Evolutionary conservation across 352 stramenopile species (phyloP).

Genomic region (Globisporangium radiosum): DNA sequence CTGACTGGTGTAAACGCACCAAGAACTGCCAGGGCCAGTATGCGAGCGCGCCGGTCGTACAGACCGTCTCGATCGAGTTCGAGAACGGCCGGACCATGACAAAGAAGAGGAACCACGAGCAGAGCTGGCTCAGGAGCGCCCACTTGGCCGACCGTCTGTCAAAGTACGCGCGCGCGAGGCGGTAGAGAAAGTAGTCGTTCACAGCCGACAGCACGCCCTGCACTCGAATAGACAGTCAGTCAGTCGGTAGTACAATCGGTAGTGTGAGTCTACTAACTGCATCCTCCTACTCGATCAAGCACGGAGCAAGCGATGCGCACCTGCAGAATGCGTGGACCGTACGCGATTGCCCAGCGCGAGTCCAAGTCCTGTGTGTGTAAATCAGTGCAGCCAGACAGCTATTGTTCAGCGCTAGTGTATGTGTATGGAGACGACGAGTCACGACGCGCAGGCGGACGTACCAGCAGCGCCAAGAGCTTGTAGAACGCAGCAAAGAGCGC

Average conservation of each 20-base stretch:
- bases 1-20: conserved; percentile 17
- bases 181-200: conserved; percentile 76
- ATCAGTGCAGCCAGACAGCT: not conserved
- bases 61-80: conserved; percentile 80
- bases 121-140: conserved; percentile 65
- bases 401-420: not conserved
- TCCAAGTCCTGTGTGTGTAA: conserved; percentile 47
- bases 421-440: not conserved
- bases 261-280: too few relatives aligned
- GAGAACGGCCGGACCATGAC: conserved; percentile 82
- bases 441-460: conserved; percentile 10
- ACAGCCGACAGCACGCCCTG: conserved; percentile 52
- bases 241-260: too few relatives aligned
- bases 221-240: too few relatives aligned
- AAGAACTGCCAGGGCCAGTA: conserved; percentile 79
- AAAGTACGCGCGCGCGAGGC: conserved; percentile 57
- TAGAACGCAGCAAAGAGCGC: conserved; percentile 74
- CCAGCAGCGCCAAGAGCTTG: conserved; percentile 59
- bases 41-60: conserved; percentile 59
- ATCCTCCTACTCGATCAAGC: too few relatives aligned
- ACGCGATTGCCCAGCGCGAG: conserved; percentile 77
- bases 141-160: conserved; percentile 57
- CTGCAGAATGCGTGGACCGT: conserved; percentile 53
- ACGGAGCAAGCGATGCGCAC: too few relatives aligned
- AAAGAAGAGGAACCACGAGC: conserved; percentile 86